Base-by-base conservation (phyloP, 768 basidiomycete genomes). In the Albatrellus ellisii region DNA sequence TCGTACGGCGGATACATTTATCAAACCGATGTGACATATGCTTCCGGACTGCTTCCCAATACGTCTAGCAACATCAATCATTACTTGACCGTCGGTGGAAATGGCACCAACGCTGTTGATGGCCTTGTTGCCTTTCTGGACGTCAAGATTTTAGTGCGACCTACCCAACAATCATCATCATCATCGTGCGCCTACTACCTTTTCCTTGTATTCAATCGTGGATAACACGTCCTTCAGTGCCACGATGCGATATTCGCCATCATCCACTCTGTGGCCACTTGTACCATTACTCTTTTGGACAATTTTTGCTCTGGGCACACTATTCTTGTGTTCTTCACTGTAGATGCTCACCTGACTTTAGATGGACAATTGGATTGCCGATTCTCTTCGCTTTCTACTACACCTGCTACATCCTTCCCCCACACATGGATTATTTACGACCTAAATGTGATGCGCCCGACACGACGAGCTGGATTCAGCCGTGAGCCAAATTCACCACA, bases 71-170 rank as follows among this genome's bases (percentile, higher is more conserved):
- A 73, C 2, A 72, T 88, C 38, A 88, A 86, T 54, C 84, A 88
- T 56, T 70, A 68, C 49, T 27, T 59, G 6, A 63, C 61, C 6
- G 85, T 87, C 4, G 63, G 55, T 9, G 56, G 67, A 5, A 58
- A 70, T 41, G 61, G 66, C n/a, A 56, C 61, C n/a, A 75, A 71
- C 46, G 73, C 86, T 2, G 66, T 77, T 1, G 92, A 97, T 55
- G 92, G 91, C 1, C 62, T 88, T 9, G 81, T 92, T 3, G 87
- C 84, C 0, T 63, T 95, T 1, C 49, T 92, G 49, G 75, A 75
- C 1, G 79, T 91, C 36, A 72, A 69, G 52, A 77, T 94, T 31
- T 68, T 73, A 1, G 52, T 44, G 21, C 42, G 42, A 27, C 70
- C 71, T 2, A 33, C 46, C 7, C 42, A 41, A 6, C 11, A 44